Evolutionary conservation across 1,139 yeast genomes (phyloP), one percentile per base, ranked within the genome.

Genomic region (Debaryomyces subglobosus): DNA sequence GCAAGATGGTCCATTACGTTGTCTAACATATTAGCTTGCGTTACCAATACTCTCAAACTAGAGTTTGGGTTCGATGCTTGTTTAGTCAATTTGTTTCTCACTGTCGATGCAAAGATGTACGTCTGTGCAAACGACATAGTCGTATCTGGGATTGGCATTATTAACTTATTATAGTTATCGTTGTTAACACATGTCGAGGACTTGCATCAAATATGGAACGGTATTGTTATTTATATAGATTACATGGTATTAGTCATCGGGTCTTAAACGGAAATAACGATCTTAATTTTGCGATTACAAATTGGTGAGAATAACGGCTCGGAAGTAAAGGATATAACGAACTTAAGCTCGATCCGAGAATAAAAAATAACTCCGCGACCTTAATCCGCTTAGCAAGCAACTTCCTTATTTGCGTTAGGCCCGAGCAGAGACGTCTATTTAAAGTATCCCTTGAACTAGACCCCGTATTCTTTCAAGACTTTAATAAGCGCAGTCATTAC

Each of bases 21-120:
- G 61, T 88, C 96, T 51, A 88, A 74, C 72, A 88, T 70, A 64
- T 87, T 88, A 16, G 95, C 94, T 65, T 88, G 95, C 30, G 84
- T 78, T 2, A 88, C 92, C 42, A 88, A 74, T 43, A 75, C 69
- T 51, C 90, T 74, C 47, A 88, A 72, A 51, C 83, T 71, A 38
- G 85, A 81, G 55, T 84, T 87, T 7, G 80, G 78, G 53, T 78
- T 77, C 32, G 79, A 63, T 3, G 92, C 92, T 62, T 86, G 91
- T 50, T 67, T 75, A 36, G 89, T 81, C 33, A 88, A 78, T 69
- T 86, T 87, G 36, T 78, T 61, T 62, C 89, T 81, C 12, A 88
- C 95, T 60, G 77, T 81, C 39, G 86, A 78, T 30, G 94, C 92
- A 50, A 87, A 75, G 27, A 81, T 64, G 64, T 85, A 86, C 7